Base-by-base conservation (phyloP, 2,329 filamentous ascomycete species). In the Cladophialophora psammophila region DNA sequence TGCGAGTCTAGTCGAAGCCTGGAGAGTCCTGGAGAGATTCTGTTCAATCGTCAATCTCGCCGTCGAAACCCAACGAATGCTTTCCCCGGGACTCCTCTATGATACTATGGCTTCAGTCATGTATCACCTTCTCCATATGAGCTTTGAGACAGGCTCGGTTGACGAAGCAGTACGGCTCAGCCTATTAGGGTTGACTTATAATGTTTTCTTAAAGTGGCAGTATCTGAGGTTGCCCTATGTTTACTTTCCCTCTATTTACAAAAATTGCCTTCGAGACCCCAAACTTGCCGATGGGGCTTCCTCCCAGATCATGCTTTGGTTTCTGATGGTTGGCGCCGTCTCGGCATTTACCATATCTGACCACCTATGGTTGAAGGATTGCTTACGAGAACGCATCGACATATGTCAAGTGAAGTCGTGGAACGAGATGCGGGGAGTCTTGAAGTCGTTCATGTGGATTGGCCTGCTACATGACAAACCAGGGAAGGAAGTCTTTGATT, bases 191-290 rank as follows among this genome's bases (percentile, higher is more conserved):
- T 81, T 80, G 59, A 74, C 74, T 4, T 75, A 72, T n/a, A 73
- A 74, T 62, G 65, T 80, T n/a, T 83, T 83, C 67, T 71, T 83
- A 6, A 78, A 78, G 36, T 80, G 78, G 78, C 68, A 74, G 31
- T 67, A 74, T 34, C 57, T 78, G 6, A 63, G 38, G 26, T 15
- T 69, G n/a, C 61, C 69, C 7, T 72, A 74, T 60, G 18, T 45
- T 34, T 64, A 72, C 20, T 69, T 76, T 45, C 18, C 64, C 53
- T 32, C 45, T 20, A 36, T 35, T 13, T 72, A 66, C 36, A 66
- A 63, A 59, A 64, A 60, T 8, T 71, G 63, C 60, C 64, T 75
- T 40, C 20, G 34, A 20, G 50, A 32, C 15, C 32, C 63, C 10
- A 48, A 63, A 26, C 34, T 68, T 35, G n/a, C 5, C 10, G 45